These are phyloP conservation scores for Termitomyces sp. DNA, from an alignment of 768 basidiomycete genomes.

Conservation along the genomic window DNA sequence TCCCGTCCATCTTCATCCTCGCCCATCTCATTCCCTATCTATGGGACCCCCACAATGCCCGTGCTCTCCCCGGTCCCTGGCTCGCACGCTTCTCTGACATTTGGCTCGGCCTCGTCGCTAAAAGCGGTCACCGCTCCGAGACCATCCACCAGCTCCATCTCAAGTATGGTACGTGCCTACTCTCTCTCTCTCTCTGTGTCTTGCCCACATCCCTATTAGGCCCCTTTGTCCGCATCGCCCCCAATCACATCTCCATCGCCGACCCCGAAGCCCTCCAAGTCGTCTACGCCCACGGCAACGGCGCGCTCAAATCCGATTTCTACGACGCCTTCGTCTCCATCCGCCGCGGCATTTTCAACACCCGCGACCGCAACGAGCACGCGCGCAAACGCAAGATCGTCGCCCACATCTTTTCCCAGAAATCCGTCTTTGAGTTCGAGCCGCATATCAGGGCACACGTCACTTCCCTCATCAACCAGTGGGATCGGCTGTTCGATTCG, in stretches of 20 bases:
- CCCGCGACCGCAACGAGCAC: conserved; percentile 73
- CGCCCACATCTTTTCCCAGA: conserved; percentile 80
- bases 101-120: conserved; percentile 67
- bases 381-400: conserved; percentile 90
- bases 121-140: conserved; percentile 73
- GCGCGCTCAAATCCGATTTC: conserved; percentile 77
- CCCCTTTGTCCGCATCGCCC: conserved; percentile 65
- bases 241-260: conserved; percentile 73
- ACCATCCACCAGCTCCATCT: conserved; percentile 68
- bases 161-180: conserved; percentile 55
- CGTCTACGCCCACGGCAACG: conserved; percentile 81
- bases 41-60: conserved; percentile 55
- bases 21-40: conserved; percentile 48
- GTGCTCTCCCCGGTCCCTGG: conserved; percentile 63
- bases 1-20: conserved; percentile 27
- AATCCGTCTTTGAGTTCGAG: conserved; percentile 84
- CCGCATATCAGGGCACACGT: conserved; percentile 68
- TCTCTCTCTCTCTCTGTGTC: neutral
- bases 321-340: conserved; percentile 81
- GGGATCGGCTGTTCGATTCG: conserved; percentile 63
- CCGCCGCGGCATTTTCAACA: conserved; percentile 71
- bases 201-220: conserved; percentile 30
- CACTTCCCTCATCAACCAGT: conserved; percentile 57
- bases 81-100: conserved; percentile 67
- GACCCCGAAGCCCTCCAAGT: conserved; percentile 72